Evolutionary conservation across 2,329 filamentous ascomycete genomes (phyloP).

Genomic region (Arachnopeziza araneosa): DNA sequence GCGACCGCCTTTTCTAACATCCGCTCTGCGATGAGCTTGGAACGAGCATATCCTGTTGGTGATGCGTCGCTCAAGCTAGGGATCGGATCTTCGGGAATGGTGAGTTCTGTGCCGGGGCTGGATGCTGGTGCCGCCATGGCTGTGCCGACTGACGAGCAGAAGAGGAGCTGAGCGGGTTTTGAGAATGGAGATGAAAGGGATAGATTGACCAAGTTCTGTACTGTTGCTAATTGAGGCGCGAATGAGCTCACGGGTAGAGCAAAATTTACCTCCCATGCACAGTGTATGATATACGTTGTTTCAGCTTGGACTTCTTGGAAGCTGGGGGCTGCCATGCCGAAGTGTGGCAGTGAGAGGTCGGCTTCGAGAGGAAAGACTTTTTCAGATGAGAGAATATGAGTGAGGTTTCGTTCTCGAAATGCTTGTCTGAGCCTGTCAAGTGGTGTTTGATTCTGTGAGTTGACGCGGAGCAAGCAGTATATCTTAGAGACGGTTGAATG

Average conservation of each 20-base stretch:
- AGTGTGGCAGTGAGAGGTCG: slow-evolving; percentile 34
- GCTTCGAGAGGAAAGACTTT: slow-evolving; percentile 36
- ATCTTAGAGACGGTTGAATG: slow-evolving; percentile 48
- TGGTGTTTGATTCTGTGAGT: slow-evolving; percentile 22
- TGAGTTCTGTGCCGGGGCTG: slow-evolving; percentile 3
- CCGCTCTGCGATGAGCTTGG: slow-evolving; percentile 44
- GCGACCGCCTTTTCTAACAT: slow-evolving; percentile 35
- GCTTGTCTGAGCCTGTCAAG: slow-evolving; percentile 17
- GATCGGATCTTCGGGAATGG: slow-evolving; percentile 32
- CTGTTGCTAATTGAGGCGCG: slow-evolving; percentile 26
- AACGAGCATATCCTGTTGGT: slow-evolving; percentile 45
- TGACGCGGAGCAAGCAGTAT: slow-evolving; percentile 46
- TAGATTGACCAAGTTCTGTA: slow-evolving; percentile 20
- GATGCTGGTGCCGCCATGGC: slow-evolving; percentile 28
- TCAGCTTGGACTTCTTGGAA: slow-evolving; percentile 28
- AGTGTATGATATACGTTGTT: slow-evolving; percentile 43
- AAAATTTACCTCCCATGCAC: slow-evolving; percentile 52
- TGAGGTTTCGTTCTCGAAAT: slow-evolving; percentile 31
- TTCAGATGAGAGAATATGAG: slow-evolving; percentile 28
- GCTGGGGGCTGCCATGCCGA: slow-evolving; percentile 32
- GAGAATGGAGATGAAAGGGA: slow-evolving; percentile 10
- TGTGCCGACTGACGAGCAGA: slow-evolving; percentile 35
- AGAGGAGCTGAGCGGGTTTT: slow-evolving; percentile 29
- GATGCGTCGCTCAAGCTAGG: slow-evolving; percentile 31
- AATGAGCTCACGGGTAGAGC: slow-evolving; percentile 46